Evolutionary conservation across 2,329 filamentous ascomycete genomes (phyloP), one percentile per base, ranked within the genome.

Genomic region (Stylonectria norvegica): DNA sequence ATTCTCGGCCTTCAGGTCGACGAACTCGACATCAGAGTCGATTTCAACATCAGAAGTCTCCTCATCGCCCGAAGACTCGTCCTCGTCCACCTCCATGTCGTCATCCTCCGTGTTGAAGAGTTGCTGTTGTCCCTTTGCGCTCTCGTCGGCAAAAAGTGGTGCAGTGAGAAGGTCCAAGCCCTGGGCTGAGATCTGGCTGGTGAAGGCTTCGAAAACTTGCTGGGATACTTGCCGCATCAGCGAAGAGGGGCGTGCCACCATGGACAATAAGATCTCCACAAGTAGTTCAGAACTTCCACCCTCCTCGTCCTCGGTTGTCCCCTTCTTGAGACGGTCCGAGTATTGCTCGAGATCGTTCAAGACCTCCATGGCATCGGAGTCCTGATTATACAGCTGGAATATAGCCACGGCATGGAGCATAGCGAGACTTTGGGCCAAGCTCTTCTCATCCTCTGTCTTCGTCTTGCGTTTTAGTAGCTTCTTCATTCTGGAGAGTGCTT

Each of bases 361-460:
- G 46, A 93, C 83, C 34, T 85, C 82, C 16, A 95, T 77, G 1
- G 89, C 87, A 58, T 97, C 93, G 0, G 85, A 75, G 43, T 95
- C 89, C 17, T 89, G 87, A 56, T 91, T 90, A 67, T 95, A 95
- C 7, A 95, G 75, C 62, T 96, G 89, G 40, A 97, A 73, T 11
- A 96, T 78, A 0, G 89, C 85, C 37, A 96, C 76, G 1, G 88
- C 83, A 60, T 95, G 89, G 2, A 97, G 75, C 23, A 96, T 73
- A 15, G 85, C 83, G 42, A 96, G 76, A 0, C 86, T 86, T 45
- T 81, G 80, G 12, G 70, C 70, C 45, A 63, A 65, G 15, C 53
- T 57, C 42, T 61, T 71, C 56, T 59, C 68, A 49, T 66, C 50
- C 16, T 60, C 53, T 36, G 59, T 46, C 50, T 60, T 52, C 2